A percentile compares a stretch with the other conserved stretches of the same genome.
phyloP scores from a whole-genome alignment of 2,329 filamentous ascomycete genomes.

The Pseudogymnoascus sp. region DNA sequence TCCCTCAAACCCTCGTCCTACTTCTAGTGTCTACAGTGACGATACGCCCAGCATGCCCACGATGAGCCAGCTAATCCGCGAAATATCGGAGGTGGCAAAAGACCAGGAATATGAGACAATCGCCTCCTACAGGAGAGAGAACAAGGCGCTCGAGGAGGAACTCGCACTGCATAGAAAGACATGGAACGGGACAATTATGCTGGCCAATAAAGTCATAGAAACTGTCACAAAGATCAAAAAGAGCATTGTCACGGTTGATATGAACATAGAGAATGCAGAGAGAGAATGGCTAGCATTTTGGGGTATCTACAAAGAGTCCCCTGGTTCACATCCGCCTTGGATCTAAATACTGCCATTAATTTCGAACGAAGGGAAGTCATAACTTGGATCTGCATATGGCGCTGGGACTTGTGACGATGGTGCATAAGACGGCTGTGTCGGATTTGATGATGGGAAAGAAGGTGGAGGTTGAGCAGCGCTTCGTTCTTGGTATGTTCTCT shows the following conservation, averaged over 20 bases:
- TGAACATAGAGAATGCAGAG: conserved; percentile 3
- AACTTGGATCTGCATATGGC: too few relatives aligned
- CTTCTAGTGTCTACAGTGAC: conserved; percentile 4
- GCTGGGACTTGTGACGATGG: neutral
- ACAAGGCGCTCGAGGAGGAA: conserved; percentile 15
- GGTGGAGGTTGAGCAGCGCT: conserved; percentile 13
- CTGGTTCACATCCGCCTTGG: conserved; percentile 13
- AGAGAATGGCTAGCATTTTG: conserved; percentile 18
- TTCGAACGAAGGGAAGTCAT: conserved; percentile 13
- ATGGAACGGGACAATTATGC: conserved; percentile 15
- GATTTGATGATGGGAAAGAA: neutral
- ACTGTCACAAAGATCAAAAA: conserved; percentile 13
- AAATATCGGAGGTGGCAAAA: conserved; percentile 15
- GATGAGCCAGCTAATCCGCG: conserved; percentile 14
- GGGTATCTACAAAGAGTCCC: conserved; percentile 17
- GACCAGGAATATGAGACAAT: conserved; percentile 17
- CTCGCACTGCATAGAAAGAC: conserved; percentile 10
- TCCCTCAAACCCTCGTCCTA: conserved; percentile 11
- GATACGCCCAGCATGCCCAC: neutral
- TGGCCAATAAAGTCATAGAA: conserved; percentile 11
- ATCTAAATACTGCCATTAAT: conserved; percentile 14
- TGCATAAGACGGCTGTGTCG: neutral
- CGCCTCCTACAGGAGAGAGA: conserved; percentile 15
- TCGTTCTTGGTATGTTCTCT: conserved; percentile 11
- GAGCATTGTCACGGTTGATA: conserved; percentile 13